phyloP scores from a whole-genome alignment of 805 yeast species.

The Zygosaccharomyces kombuchaensis region DNA sequence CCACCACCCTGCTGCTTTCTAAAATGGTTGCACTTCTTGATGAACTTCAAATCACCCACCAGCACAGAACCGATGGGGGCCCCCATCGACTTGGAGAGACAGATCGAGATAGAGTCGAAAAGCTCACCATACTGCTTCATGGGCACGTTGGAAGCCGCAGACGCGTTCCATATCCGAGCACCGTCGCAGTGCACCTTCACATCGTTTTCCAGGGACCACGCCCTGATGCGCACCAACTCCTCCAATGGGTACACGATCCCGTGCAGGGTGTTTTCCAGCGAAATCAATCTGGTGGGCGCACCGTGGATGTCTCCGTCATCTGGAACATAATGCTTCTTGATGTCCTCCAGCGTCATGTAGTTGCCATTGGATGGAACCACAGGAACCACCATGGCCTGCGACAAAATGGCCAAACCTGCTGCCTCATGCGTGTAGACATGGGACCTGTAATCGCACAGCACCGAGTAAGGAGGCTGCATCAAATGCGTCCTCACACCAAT shows the following conservation, averaged over 20 bases:
- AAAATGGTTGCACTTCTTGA: slow-evolving; percentile 74
- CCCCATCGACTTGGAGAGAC: slow-evolving; percentile 85
- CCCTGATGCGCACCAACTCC: slow-evolving; percentile 66
- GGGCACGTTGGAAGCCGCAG: slow-evolving; percentile 58
- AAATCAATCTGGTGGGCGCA: slow-evolving; percentile 82
- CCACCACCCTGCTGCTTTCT: slow-evolving; percentile 94
- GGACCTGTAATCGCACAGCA: slow-evolving; percentile 79
- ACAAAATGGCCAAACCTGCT: slow-evolving; percentile 83
- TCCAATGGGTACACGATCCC: slow-evolving; percentile 79
- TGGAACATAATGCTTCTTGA: slow-evolving; percentile 53
- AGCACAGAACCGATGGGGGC: slow-evolving; percentile 91
- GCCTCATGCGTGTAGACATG: slow-evolving; percentile 85
- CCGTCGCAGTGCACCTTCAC: slow-evolving; percentile 83
- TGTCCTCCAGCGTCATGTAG: slow-evolving; percentile 76
- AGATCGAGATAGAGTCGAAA: slow-evolving; percentile 86
- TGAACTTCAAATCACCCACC: slow-evolving; percentile 59
- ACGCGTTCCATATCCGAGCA: slow-evolving; percentile 94
- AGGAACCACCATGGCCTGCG: slow-evolving; percentile 89
- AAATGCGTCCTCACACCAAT: slow-evolving; percentile 74
- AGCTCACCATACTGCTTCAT: slow-evolving; percentile 65
- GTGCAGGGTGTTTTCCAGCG: slow-evolving; percentile 83
- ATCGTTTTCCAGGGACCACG: slow-evolving; percentile 58
- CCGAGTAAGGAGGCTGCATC: slow-evolving; percentile 68
- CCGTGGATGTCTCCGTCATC: slow-evolving; percentile 81
- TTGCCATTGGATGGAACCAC: slow-evolving; percentile 72